Evolutionary conservation across 495 filamentous ascomycete genomes (phyloP), one percentile per base, ranked within the genome.

Genomic region (Hypoxylon intermedium): DNA sequence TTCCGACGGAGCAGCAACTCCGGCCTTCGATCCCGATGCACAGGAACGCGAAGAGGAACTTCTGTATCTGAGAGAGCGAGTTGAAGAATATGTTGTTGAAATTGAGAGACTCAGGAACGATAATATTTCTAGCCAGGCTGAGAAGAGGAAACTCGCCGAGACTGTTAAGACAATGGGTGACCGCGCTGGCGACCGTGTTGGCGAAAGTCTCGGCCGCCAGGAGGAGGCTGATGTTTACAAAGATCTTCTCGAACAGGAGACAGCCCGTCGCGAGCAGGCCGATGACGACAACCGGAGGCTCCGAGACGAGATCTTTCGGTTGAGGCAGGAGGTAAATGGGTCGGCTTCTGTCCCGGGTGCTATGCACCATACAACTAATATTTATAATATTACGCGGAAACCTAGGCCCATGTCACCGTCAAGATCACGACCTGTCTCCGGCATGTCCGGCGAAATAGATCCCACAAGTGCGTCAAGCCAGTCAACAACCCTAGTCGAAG

Each of bases 211-310:
- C 2, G 89, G 89, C 3, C 83, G 89, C 24, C 85, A 92, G 67
- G 94, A 97, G 72, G 91, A 96, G 63, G 85, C 92, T 54, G 89
- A 93, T 44, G 92, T 97, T 75, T 95, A 89, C 87, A 94, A 93
- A 69, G 93, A 98, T 67, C 85, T 97, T 64, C 82, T 96, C n/a
- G 91, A 97, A 64, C 89, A 93, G 40, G 94, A 98, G 71, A 93
- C 90, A 5, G 85, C 90, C 1, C 84, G 92, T 48, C 85, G 94
- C 33, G 94, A 97, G 72, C 91, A 97, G 71, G 84, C 89, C 15
- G 92, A 97, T 45, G 89, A 93, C 23, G 92, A 97, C 49, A 92
- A 92, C 55, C 86, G 87, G 46, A 85, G 82, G 66, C 84, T 97
- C 13, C 86, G 91, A 11, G 93, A 97, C 41, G 94, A 98, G 68